Percentiles rank a stretch among this genome's conserved stretches.
Conservation (phyloP, 179 eudicot species). For the Corrigiola litoralis region DNA sequence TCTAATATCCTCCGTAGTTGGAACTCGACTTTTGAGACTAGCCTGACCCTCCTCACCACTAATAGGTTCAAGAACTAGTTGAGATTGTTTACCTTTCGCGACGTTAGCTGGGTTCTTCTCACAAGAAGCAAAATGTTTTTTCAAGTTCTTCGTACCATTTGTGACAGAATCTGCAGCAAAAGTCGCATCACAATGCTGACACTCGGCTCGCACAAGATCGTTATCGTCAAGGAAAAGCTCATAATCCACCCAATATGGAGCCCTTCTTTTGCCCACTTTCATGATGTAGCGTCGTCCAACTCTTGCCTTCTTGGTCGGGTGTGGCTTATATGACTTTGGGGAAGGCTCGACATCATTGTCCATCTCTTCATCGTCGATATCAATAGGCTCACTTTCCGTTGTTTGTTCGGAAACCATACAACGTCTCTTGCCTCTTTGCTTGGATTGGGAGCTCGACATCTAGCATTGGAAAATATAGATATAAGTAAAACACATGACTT, state of each 20-base stretch:
- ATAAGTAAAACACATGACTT: no score
- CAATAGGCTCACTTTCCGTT: not conserved
- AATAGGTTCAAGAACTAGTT: not conserved
- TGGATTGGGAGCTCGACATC: slow-evolving; percentile 11
- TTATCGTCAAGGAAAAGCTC: not conserved
- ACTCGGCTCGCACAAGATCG: not conserved
- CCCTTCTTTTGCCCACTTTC: not conserved
- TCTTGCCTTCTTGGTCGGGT: not conserved
- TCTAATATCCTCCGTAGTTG: not conserved
- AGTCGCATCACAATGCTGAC: slow-evolving; percentile 1
- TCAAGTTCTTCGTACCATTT: slow-evolving; percentile 8
- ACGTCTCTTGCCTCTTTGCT: not conserved
- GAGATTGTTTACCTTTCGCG: slow-evolving; percentile 3
- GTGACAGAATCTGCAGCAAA: slow-evolving; percentile 1
- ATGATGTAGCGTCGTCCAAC: not conserved
- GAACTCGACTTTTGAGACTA: not conserved
- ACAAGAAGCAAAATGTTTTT: not conserved
- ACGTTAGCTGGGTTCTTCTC: not conserved
- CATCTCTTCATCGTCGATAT: not conserved
- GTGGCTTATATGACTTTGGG: not conserved
- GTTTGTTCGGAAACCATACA: not conserved
- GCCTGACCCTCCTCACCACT: not conserved
- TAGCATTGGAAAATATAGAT: not conserved
- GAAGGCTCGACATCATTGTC: not conserved
- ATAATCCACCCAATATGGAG: slow-evolving; percentile 2